phyloP scores from a whole-genome alignment of 805 yeast species.

The Kluyveromyces starmeri region DNA sequence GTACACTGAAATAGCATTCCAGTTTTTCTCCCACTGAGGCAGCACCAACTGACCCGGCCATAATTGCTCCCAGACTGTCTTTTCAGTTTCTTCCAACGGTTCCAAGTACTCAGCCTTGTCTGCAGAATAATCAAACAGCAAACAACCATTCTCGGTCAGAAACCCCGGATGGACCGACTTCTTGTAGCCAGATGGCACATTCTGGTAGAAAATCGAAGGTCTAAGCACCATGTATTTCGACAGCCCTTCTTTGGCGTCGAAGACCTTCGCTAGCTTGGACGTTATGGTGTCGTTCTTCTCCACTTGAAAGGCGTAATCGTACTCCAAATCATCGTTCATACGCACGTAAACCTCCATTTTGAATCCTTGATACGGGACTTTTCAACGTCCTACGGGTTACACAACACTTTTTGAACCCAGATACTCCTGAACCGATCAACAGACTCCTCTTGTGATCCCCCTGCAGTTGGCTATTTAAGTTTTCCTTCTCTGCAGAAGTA shows the following conservation, averaged over 20 bases:
- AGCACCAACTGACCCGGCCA: constrained; percentile 86
- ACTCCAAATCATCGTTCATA: constrained; percentile 74
- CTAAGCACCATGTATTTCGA: constrained; percentile 62
- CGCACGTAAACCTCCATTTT: constrained; percentile 50
- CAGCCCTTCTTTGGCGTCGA: constrained; percentile 30
- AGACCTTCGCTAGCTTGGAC: constrained; percentile 47
- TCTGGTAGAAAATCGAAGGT: constrained; percentile 67
- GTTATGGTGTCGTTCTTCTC: constrained; percentile 48
- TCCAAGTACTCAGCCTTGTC: constrained; percentile 37
- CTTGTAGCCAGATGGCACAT: constrained; percentile 55
- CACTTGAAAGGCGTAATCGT: constrained; percentile 85
- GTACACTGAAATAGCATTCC: constrained; percentile 11
- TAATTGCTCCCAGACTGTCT: constrained; percentile 45
- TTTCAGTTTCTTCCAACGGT: constrained; percentile 41
- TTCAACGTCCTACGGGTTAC: too few relatives aligned
- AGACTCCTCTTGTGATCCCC: too few relatives aligned
- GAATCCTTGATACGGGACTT: too few relatives aligned
- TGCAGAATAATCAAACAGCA: constrained; percentile 59
- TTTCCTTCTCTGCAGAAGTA: too few relatives aligned
- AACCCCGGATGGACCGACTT: constrained; percentile 57
- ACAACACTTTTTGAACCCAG: too few relatives aligned
- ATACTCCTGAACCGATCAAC: too few relatives aligned
- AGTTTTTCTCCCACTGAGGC: constrained; percentile 26
- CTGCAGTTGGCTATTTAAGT: too few relatives aligned
- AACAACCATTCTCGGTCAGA: constrained; percentile 73